Evolutionary conservation across 2,329 filamentous ascomycete genomes (phyloP), one percentile per base, ranked within the genome.

Genomic region (Colletotrichum tabaci): DNA sequence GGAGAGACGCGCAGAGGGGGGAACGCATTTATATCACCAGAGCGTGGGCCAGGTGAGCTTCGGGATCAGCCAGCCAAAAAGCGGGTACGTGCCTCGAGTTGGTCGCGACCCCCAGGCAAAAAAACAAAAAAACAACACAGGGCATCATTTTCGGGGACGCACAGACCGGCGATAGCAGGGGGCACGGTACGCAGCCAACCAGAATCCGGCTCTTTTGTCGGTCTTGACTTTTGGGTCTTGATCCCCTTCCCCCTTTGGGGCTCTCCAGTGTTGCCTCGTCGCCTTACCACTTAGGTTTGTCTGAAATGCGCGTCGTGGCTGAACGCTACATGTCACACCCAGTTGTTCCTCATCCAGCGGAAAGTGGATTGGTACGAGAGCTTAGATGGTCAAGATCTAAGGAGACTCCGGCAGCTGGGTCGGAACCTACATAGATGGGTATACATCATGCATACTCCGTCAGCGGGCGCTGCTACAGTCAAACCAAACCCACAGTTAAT

Each of bases 51-150:
- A 38, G 60, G 57, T 71, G 61, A 53, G 57, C 66, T 60, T 61
- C 46, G 67, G 71, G 67, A 71, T 73, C 72, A 73, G 72, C 66
- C 72, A 73, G 62, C 35, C 60, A 49, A 71, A 69, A 74, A 73
- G 61, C 52, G 65, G 72, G 52, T 53, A 67, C 60, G 46, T 64
- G 16, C 46, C 16, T 60, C 23, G 23, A 12, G 12, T 38, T 42
- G 21, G 67, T 53, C 67, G 47, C 61, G 70, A 66, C 26, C 53
- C 60, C 61, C 13, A 66, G 23, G 4, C 15, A 18, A 60, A 49
- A 55, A 47, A 38, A 38, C 35, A 38, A 18, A 53, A 49, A 66
- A 71, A 70, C 55, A 68, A 64, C 57, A 40, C 18, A 66, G 23
- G 13, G 57, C 23, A 46, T 13, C 53, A 52, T 66, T 69, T 69